phyloP scores from a whole-genome alignment of 2,329 filamentous ascomycete genomes.

The Macrophomina tecta region DNA sequence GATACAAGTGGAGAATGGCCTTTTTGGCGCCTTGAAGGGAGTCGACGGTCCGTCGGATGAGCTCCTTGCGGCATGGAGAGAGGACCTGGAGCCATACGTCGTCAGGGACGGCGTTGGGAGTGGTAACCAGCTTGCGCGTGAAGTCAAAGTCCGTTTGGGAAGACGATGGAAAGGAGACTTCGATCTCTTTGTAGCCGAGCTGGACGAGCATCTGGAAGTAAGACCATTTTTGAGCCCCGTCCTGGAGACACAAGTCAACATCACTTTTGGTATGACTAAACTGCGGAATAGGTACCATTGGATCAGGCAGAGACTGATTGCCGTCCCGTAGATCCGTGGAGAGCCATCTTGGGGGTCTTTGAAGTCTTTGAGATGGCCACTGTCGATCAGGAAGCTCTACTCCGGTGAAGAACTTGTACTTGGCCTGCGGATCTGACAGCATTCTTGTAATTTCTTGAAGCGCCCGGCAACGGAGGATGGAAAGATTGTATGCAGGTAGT shows the following conservation, averaged over 20 bases:
- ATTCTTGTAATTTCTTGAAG: too few species aligned
- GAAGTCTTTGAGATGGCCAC: slow-evolving; percentile 84
- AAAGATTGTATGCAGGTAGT: too few species aligned
- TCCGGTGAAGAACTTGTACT: slow-evolving; percentile 74
- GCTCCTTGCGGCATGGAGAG: slow-evolving; percentile 87
- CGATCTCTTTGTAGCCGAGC: slow-evolving; percentile 96
- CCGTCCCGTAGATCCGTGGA: slow-evolving; percentile 88
- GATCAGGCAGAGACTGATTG: slow-evolving; percentile 90
- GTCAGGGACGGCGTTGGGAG: slow-evolving; percentile 80
- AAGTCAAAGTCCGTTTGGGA: slow-evolving; percentile 98
- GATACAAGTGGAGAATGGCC: slow-evolving; percentile 92
- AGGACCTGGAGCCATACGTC: slow-evolving; percentile 93
- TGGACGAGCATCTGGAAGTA: slow-evolving; percentile 95
- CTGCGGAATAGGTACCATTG: slow-evolving; percentile 68
- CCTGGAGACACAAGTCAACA: slow-evolving; percentile 56
- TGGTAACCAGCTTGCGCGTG: slow-evolving; percentile 83
- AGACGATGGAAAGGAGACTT: slow-evolving; percentile 92
- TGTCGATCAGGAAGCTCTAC: slow-evolving; percentile 71
- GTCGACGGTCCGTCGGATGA: slow-evolving; percentile 88
- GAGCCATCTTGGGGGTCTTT: slow-evolving; percentile 89
- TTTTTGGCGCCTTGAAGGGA: slow-evolving; percentile 89
- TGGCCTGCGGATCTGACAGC: slow-evolving; percentile 68
- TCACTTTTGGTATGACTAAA: too few species aligned
- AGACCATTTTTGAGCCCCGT: slow-evolving; percentile 90
- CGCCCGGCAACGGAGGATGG: too few species aligned